Conservation (phyloP, 768 basidiomycete genomes). For the Mrakia blollopis region DNA sequence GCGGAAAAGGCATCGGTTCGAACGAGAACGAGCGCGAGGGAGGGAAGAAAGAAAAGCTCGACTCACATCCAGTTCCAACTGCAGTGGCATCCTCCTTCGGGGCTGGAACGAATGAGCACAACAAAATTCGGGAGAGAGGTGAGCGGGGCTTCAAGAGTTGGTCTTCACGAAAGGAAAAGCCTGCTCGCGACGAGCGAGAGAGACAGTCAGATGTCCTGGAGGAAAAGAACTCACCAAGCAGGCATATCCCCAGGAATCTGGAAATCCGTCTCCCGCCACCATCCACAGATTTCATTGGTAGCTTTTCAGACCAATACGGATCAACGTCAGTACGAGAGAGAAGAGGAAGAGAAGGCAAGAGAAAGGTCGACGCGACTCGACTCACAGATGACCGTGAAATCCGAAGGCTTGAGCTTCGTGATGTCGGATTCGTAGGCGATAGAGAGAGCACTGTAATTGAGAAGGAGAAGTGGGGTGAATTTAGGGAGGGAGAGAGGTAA, state of each 20-base stretch:
- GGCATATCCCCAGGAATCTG: constrained; percentile 64
- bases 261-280: constrained; percentile 65
- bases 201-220: no score
- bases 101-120: neutral
- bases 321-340: constrained; percentile 48
- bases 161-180: neutral
- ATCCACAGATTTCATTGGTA: constrained; percentile 52
- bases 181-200: no score
- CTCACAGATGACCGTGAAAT: constrained; percentile 7
- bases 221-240: constrained; percentile 50
- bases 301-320: constrained; percentile 61
- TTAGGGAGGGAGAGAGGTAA: constrained; percentile 52
- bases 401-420: constrained; percentile 56
- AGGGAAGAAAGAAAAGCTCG: constrained; percentile 33
- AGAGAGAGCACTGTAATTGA: constrained; percentile 54
- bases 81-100: constrained; percentile 48
- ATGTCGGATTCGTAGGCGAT: constrained; percentile 65
- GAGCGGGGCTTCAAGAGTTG: no score
- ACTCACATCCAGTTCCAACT: constrained; percentile 53
- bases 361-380: neutral
- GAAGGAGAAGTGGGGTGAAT: constrained; percentile 54
- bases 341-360: neutral
- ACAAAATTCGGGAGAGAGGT: neutral
- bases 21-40: constrained; percentile 29
- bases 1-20: no score